Base-by-base conservation (phyloP, 2,329 filamentous ascomycete species). In the Corynespora cassiicola region DNA sequence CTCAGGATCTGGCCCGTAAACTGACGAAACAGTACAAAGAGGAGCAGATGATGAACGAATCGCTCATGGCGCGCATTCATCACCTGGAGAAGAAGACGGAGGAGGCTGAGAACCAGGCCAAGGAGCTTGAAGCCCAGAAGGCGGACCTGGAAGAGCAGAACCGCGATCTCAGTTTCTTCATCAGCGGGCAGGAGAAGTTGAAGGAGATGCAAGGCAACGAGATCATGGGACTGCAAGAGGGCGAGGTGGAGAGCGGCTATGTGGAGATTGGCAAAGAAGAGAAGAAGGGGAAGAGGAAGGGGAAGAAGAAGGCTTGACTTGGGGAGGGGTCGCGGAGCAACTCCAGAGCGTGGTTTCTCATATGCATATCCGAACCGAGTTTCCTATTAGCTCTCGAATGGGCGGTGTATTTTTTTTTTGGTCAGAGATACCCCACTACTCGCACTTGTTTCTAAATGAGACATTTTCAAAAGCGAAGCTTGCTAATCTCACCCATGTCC, bases 161-260 rank as follows among this genome's bases (percentile, higher is more conserved):
- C 62, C 80, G 87, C 10, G 92, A 96, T 64, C 65, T 96, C 63
- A 84, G 78, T 33, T 91, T 95, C 78, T 95, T 92, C 60, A 92
- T 96, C 43, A 88, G 84, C 14, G 87, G 88, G 0, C 83, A 87
- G 66, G 84, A 94, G 69, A 92, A 90, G 69, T 69, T 96, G 54
- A 85, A 81, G 71, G 80, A 85, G 66, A 71, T 90, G 69, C 79
- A 78, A 18, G 78, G 78, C 51, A 83, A 81, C 40, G 87, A 86
- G n/a, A 88, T 92, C 65, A 68, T 94, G 23, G 82, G 85, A 11
- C 11, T 69, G 22, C 35, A 61, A 50, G 86, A 86, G 34, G 88
- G 87, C 0, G 88, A 80, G 36, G 76, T 85, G n/a, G 69, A 72
- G 31, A 61, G 55, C 26, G 66, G 50, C 8, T 58, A 45, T 8